phyloP scores from a whole-genome alignment of 2,329 filamentous ascomycete genomes.

The Aspergillus amoenus region DNA sequence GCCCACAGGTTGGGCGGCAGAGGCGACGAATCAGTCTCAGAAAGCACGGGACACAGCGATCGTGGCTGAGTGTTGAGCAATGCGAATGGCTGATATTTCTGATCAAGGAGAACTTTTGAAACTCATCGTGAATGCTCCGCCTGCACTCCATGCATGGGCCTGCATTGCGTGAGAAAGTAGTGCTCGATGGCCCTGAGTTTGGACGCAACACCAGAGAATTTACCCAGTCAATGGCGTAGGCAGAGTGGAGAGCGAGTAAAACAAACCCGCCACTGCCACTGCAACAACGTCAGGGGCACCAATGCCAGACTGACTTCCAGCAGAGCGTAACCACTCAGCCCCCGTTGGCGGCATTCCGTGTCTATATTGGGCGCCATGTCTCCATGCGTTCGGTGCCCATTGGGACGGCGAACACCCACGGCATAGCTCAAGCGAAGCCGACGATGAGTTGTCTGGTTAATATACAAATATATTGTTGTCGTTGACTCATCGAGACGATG shows the following conservation, averaged over 20 bases:
- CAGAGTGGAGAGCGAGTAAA: not conserved
- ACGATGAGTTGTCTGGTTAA: conserved; percentile 8
- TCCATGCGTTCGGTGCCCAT: conserved; percentile 13
- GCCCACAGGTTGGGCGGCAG: conserved; percentile 24
- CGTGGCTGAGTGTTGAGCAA: conserved; percentile 16
- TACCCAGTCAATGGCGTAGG: not conserved
- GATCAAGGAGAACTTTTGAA: conserved; percentile 10
- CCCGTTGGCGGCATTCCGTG: conserved; percentile 1
- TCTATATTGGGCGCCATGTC: conserved; percentile 14
- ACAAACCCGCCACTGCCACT: conserved; percentile 1
- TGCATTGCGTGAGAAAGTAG: not conserved
- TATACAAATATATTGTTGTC: conserved; percentile 2
- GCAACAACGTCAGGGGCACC: conserved; percentile 1
- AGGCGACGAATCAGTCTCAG: conserved; percentile 21
- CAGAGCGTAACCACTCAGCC: conserved; percentile 13
- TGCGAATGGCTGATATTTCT: conserved; percentile 17
- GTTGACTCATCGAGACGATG: conserved; percentile 1
- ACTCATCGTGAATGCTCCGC: conserved; percentile 6
- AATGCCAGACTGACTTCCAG: not conserved
- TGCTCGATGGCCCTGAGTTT: conserved; percentile 6
- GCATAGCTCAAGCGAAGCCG: conserved; percentile 8
- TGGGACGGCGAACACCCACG: conserved; percentile 1
- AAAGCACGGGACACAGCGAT: conserved; percentile 15
- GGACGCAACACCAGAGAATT: conserved; percentile 1
- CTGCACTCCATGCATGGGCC: conserved; percentile 4